Conservation (phyloP, 805 yeast genomes). For the Torulaspora delbrueckii region DNA sequence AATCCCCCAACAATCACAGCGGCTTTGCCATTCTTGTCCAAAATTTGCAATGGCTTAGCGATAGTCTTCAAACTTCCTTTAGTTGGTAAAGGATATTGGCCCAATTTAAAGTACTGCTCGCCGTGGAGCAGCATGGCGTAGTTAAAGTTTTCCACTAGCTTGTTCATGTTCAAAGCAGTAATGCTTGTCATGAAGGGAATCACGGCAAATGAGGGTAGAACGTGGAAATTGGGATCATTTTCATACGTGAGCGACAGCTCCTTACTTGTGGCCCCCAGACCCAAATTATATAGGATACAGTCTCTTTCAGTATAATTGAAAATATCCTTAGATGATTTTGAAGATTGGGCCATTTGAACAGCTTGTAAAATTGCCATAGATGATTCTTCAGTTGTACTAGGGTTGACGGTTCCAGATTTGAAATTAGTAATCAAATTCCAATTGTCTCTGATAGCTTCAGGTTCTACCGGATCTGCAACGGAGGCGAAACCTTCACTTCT, state of each 20-base stretch:
- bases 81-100: conserved; percentile 73
- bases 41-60: conserved; percentile 62
- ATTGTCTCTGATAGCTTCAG: conserved; percentile 67
- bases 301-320: conserved; percentile 63
- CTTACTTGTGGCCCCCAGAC: conserved; percentile 75
- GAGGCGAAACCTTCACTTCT: conserved; percentile 80
- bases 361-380: conserved; percentile 71
- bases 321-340: conserved; percentile 38
- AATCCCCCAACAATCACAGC: conserved; percentile 67
- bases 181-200: conserved; percentile 73
- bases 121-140: conserved; percentile 90
- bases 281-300: conserved; percentile 79
- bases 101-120: conserved; percentile 81
- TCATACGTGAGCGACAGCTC: conserved; percentile 82
- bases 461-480: conserved; percentile 41
- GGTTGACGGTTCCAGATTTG: conserved; percentile 48
- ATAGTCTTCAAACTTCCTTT: conserved; percentile 58
- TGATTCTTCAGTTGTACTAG: conserved; percentile 60
- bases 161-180: conserved; percentile 51
- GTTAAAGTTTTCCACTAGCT: conserved; percentile 72
- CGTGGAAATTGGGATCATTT: conserved; percentile 70
- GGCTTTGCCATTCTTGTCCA: conserved; percentile 85
- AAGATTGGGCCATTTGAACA: conserved; percentile 39
- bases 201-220: conserved; percentile 84
- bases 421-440: conserved; percentile 68